phyloP scores from a whole-genome alignment of 2,329 filamentous ascomycete genomes.

The Simplicillium aogashimaense region DNA sequence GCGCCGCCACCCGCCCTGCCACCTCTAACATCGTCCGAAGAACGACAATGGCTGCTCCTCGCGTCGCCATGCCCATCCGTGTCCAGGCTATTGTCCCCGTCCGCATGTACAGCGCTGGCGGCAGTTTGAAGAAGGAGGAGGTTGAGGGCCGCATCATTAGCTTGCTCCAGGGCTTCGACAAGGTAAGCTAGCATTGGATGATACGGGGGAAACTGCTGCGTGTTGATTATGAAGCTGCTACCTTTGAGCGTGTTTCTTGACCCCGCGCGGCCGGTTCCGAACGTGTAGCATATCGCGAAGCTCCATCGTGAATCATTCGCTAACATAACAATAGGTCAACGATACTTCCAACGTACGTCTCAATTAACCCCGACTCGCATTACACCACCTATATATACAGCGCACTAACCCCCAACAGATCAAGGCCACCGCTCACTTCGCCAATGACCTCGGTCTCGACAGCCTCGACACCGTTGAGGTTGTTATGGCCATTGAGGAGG shows the following conservation, averaged over 20 bases:
- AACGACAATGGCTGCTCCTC: constrained; percentile 46
- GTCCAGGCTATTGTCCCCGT: constrained; percentile 57
- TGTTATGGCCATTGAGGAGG: constrained; percentile 99
- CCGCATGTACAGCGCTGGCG: constrained; percentile 78
- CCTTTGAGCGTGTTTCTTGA: no score
- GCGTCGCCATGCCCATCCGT: constrained; percentile 46
- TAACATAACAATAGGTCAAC: constrained; percentile 46
- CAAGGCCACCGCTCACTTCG: constrained; percentile 75
- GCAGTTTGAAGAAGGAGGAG: constrained; percentile 70
- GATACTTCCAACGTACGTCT: constrained; percentile 50
- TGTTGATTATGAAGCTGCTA: background rate
- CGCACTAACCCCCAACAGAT: constrained; percentile 45
- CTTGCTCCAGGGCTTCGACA: constrained; percentile 93
- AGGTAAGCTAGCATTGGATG: constrained; percentile 33
- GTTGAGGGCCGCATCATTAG: constrained; percentile 88
- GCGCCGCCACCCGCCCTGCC: constrained; percentile 48
- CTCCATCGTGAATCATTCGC: constrained; percentile 10
- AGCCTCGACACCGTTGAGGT: constrained; percentile 98
- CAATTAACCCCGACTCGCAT: background rate
- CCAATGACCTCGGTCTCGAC: constrained; percentile 94
- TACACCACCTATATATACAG: no score
- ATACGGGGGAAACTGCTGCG: no score
- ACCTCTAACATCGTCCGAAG: constrained; percentile 43
- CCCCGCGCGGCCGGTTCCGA: no score
- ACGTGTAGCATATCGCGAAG: no score